Evolutionary conservation across 768 basidiomycete species (phyloP).

Genomic region (Gymnopilus dilepis): DNA sequence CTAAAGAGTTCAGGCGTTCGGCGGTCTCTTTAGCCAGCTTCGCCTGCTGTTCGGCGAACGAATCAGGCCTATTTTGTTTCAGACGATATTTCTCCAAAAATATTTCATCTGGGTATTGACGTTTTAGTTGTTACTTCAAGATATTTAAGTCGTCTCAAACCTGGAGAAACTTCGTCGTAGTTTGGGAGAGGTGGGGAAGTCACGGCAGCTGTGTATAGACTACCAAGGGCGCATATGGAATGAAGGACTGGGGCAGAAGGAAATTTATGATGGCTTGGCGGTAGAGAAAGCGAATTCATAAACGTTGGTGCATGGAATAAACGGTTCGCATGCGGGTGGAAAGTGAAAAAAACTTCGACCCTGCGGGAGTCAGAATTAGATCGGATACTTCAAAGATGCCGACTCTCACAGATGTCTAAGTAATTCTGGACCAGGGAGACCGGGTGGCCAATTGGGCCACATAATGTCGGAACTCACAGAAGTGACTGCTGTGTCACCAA

Average conservation of each 20-base stretch:
- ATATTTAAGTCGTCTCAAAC: constrained; percentile 30
- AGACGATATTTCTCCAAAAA: constrained; percentile 52
- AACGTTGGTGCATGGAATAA: constrained; percentile 74
- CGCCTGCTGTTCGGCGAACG: constrained; percentile 71
- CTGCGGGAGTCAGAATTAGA: constrained; percentile 36
- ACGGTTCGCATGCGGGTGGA: constrained; percentile 74
- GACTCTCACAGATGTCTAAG: constrained; percentile 67
- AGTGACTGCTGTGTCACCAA: constrained; percentile 15
- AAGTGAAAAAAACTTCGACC: constrained; percentile 80
- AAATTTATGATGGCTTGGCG: constrained; percentile 74
- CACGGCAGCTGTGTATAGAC: constrained; percentile 75
- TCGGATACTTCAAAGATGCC: background rate
- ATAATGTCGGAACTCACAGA: constrained; percentile 44
- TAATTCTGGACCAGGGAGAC: constrained; percentile 65
- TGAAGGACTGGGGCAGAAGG: constrained; percentile 76
- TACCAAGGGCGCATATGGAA: constrained; percentile 85
- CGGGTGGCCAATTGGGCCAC: constrained; percentile 65
- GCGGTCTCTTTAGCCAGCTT: constrained; percentile 56
- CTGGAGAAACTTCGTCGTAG: constrained; percentile 52
- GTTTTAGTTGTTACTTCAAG: background rate
- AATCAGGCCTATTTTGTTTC: constrained; percentile 53
- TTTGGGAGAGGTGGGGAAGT: constrained; percentile 58
- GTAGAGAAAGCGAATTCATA: constrained; percentile 63
- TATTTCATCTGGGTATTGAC: constrained; percentile 54
- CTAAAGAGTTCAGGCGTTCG: constrained; percentile 51